Evolutionary conservation across 2,329 filamentous ascomycete genomes (phyloP).

Genomic region (Fusarium odoratissimum): DNA sequence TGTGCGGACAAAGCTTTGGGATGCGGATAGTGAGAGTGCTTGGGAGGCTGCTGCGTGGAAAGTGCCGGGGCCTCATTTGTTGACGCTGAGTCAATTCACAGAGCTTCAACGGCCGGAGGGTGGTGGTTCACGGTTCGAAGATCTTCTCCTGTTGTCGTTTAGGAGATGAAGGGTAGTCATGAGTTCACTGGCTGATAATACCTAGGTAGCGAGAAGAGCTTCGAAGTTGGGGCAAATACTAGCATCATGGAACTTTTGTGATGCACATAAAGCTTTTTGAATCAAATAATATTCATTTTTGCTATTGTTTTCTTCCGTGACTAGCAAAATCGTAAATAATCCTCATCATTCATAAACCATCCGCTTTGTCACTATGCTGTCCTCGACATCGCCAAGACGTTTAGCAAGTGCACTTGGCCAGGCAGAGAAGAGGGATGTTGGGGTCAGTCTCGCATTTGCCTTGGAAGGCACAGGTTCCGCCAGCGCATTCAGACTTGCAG

Average conservation of each 20-base stretch:
- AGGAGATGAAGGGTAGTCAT: rapidly evolving
- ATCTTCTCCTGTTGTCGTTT: background rate
- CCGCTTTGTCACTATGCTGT: rapidly evolving
- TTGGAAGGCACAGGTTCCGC: constrained; percentile 3
- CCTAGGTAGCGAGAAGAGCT: rapidly evolving
- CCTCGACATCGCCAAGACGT: background rate
- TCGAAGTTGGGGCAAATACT: rapidly evolving
- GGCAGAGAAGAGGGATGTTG: background rate
- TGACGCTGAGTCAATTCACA: background rate
- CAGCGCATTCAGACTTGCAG: constrained; percentile 11
- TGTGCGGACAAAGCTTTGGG: background rate
- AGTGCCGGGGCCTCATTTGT: rapidly evolving
- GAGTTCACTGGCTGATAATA: rapidly evolving
- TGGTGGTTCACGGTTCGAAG: background rate
- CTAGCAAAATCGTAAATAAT: rapidly evolving
- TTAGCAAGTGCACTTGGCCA: constrained; percentile 7
- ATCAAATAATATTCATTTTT: background rate
- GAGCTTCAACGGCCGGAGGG: rapidly evolving
- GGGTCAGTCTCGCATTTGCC: background rate
- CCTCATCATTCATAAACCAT: background rate
- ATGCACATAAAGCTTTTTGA: too few species aligned
- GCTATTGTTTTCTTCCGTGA: rapidly evolving
- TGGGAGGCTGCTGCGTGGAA: background rate
- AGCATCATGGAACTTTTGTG: rapidly evolving
- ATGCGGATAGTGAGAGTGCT: background rate